phyloP scores from a whole-genome alignment of 2,329 filamentous ascomycete species.

The Colletotrichum sidae region DNA sequence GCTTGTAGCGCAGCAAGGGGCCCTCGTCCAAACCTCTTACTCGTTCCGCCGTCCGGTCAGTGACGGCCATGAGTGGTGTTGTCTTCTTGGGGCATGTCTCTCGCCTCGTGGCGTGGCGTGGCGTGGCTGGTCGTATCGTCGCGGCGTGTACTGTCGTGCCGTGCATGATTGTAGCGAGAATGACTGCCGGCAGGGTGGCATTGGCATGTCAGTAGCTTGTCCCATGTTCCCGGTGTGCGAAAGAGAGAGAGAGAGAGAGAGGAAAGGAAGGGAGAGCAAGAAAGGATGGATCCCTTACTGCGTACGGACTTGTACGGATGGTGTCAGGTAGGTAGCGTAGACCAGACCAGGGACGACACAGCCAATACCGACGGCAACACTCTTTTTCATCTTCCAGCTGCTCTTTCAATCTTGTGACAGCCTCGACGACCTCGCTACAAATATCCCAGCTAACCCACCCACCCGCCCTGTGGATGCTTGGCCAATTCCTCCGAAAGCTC shows the following conservation, averaged over 20 bases:
- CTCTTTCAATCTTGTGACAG: conserved; percentile 32
- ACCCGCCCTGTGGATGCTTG: neutral
- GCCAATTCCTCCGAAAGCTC: no score
- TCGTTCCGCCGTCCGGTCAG: conserved; percentile 18
- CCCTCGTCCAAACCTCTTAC: no score
- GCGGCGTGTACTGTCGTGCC: conserved; percentile 21
- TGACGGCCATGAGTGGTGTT: neutral
- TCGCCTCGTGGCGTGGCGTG: neutral
- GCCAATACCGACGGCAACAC: conserved; percentile 30
- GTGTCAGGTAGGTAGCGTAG: no score
- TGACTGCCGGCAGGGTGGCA: no score
- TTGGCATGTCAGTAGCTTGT: conserved; percentile 9
- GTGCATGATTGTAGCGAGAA: conserved; percentile 26
- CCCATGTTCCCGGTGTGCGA: neutral
- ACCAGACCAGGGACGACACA: conserved; percentile 31
- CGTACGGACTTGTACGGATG: no score
- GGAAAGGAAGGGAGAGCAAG: no score
- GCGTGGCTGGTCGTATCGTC: conserved; percentile 17
- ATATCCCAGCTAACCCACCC: conserved; percentile 27
- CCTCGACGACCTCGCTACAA: conserved; percentile 31
- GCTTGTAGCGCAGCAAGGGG: no score
- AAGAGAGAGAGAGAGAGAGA: no score
- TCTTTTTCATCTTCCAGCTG: conserved; percentile 12
- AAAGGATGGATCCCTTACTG: conserved; percentile 16
- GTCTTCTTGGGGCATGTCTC: neutral